phyloP scores from a whole-genome alignment of 2,329 filamentous ascomycete genomes.

The Didymella pomorum region DNA sequence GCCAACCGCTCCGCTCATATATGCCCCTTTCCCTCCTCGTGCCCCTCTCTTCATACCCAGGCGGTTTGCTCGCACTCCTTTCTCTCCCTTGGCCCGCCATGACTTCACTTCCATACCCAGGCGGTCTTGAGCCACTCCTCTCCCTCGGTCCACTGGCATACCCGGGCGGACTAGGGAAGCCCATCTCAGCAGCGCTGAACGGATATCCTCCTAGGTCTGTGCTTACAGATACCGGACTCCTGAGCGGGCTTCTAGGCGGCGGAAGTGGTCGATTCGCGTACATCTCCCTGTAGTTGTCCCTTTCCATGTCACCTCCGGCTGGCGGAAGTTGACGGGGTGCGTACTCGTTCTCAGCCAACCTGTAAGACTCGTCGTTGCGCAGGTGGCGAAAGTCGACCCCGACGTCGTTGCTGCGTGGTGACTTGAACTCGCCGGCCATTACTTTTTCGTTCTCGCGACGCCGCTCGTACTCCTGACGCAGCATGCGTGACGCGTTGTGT shows the following conservation, averaged over 20 bases:
- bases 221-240: conserved; percentile 12
- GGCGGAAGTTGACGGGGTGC: not conserved
- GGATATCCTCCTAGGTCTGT: conserved; percentile 26
- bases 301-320: not conserved
- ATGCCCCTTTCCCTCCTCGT: not conserved
- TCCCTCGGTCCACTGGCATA: conserved; percentile 13
- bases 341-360: not conserved
- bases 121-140: conserved; percentile 7
- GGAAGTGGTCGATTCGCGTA: conserved; percentile 7
- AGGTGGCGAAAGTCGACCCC: conserved; percentile 8
- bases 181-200: conserved; percentile 24
- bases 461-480: conserved; percentile 30
- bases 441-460: conserved; percentile 42
- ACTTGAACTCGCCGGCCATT: conserved; percentile 39
- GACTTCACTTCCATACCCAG: conserved; percentile 2
- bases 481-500: conserved; percentile 17
- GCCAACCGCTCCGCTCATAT: conserved; percentile 3
- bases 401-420: conserved; percentile 10
- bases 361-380: conserved; percentile 1
- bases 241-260: conserved; percentile 12
- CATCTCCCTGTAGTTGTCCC: not conserved
- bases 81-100: not conserved
- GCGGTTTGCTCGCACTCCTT: too few relatives aligned
- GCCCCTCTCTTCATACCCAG: too few relatives aligned
- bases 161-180: conserved; percentile 31